Evolutionary conservation across 2,329 filamentous ascomycete genomes (phyloP), one percentile per base, ranked within the genome.

Genomic region (Diatrype stigma): DNA sequence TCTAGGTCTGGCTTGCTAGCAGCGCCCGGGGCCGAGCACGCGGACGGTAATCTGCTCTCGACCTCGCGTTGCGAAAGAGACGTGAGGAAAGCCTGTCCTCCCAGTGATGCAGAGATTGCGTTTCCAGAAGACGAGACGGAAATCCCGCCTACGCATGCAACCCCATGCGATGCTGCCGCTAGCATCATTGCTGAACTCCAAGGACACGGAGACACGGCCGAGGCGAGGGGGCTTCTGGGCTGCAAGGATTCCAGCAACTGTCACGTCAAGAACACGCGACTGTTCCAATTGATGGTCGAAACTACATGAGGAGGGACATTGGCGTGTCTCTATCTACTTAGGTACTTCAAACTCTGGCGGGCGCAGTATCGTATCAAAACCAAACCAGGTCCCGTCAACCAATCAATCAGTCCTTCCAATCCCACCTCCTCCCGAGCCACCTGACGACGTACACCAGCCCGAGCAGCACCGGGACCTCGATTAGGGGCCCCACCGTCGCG

Each of bases 401-500:
- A 30, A 30, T 28, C 11, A 38, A 38, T 62, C 56, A 68, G 8
- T 72, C 65, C 51, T 75, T 70, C 84, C 82, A 87, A 17, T 64
- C 67, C 73, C 78, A 78, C 56, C 77, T 75, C 48, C 69, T 73
- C 16, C 74, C 79, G 49, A 85, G 66, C 71, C 75, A 84, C 57
- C 77, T 84, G 10, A 89, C 77, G 0, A 87, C 72, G 74, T 94
- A 94, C 2, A 96, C 90, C 61, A 96, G 67, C 0, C 75, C 84
- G 10, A 96, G 63, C 53, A 96, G 66, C 1, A 96, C 89, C 0
- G 90, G 90, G 3, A 96, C 90, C 64, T 96, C 90, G 48, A 96
- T 87, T 57, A 96, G 69, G 2, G 91, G 91, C 0, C 90, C 90
- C 0, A 96, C 90, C 0, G 90, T 95, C 7, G 87, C 78, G 1